These are phyloP conservation scores for Crithidia brevicula DNA, from an alignment of 208 protist species.

Conservation along the genomic window DNA sequence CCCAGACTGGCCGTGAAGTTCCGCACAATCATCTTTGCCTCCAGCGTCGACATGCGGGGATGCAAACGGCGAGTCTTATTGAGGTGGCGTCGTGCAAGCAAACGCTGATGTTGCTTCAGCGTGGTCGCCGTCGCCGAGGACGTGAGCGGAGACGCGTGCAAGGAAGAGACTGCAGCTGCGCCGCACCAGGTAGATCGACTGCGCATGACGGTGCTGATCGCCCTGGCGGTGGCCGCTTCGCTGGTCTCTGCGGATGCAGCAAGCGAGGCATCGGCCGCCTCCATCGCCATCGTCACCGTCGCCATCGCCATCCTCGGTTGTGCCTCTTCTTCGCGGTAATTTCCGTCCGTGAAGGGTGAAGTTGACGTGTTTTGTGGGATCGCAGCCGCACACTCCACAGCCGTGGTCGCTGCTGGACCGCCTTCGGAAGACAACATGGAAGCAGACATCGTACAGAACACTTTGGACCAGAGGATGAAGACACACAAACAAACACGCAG, in stretches of 20 bases:
- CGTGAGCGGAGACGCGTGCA: not conserved
- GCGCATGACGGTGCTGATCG: too few species aligned
- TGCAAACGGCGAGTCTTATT: not conserved
- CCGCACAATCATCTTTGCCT: constrained; percentile 16
- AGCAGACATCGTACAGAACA: not conserved
- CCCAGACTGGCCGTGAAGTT: not conserved
- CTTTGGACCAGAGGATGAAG: too few species aligned
- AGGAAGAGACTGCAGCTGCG: not conserved
- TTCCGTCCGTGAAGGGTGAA: too few species aligned
- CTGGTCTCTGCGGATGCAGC: too few species aligned
- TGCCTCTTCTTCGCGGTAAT: too few species aligned
- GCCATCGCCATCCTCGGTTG: not conserved
- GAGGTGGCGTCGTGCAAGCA: constrained; percentile 13
- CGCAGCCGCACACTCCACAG: not conserved
- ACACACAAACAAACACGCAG: too few species aligned
- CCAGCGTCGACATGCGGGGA: constrained; percentile 19
- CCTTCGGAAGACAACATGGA: not conserved
- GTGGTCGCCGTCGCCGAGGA: not conserved
- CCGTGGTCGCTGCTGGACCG: not conserved
- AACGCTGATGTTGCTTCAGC: constrained; percentile 13
- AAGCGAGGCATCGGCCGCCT: not conserved
- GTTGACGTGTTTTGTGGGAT: too few species aligned
- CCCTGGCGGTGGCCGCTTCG: too few species aligned
- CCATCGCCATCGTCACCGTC: not conserved
- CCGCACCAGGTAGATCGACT: too few species aligned